These are phyloP conservation scores for Verbascum thapsus DNA, from an alignment of 257 asterid species.

Conservation along the genomic window DNA sequence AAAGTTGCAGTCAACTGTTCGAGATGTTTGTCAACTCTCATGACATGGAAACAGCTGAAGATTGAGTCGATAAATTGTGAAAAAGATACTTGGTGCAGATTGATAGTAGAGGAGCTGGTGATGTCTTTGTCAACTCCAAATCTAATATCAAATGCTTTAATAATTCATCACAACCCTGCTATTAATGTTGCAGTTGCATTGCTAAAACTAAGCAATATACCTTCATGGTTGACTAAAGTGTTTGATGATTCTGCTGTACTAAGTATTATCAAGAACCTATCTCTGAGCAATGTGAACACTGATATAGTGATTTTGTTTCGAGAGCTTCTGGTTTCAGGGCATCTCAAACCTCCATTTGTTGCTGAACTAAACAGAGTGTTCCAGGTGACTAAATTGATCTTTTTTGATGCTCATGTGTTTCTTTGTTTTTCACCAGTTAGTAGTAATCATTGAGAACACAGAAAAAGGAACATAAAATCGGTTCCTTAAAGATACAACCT, in stretches of 20 bases:
- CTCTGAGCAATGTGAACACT: slow-evolving; percentile 49
- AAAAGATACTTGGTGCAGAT: slow-evolving; percentile 63
- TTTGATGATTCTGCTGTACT: slow-evolving; percentile 59
- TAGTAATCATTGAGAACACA: not conserved
- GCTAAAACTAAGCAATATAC: slow-evolving; percentile 50
- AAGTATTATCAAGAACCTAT: slow-evolving; percentile 54
- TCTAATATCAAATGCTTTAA: slow-evolving; percentile 49
- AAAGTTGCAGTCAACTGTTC: slow-evolving; percentile 70
- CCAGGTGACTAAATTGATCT: slow-evolving; percentile 56
- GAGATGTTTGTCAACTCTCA: slow-evolving; percentile 60
- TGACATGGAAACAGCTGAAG: slow-evolving; percentile 55
- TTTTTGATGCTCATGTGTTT: not conserved
- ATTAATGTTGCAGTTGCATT: slow-evolving; percentile 62
- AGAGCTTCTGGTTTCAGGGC: slow-evolving; percentile 64
- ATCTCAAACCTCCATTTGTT: slow-evolving; percentile 59
- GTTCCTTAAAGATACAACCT: no score
- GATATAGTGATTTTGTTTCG: slow-evolving; percentile 73
- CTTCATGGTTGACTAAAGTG: slow-evolving; percentile 64
- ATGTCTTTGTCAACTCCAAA: slow-evolving; percentile 68
- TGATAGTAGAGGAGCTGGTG: slow-evolving; percentile 84
- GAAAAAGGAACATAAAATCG: not conserved
- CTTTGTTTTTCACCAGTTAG: not conserved
- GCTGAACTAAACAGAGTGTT: slow-evolving; percentile 58
- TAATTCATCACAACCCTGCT: slow-evolving; percentile 66
- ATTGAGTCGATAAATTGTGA: slow-evolving; percentile 33